A percentile compares a stretch with the other conserved stretches of the same genome.
Evolutionary conservation across 108 stramenopile genomes (phyloP).

Genomic region (Cylindrotheca fusiformis): DNA sequence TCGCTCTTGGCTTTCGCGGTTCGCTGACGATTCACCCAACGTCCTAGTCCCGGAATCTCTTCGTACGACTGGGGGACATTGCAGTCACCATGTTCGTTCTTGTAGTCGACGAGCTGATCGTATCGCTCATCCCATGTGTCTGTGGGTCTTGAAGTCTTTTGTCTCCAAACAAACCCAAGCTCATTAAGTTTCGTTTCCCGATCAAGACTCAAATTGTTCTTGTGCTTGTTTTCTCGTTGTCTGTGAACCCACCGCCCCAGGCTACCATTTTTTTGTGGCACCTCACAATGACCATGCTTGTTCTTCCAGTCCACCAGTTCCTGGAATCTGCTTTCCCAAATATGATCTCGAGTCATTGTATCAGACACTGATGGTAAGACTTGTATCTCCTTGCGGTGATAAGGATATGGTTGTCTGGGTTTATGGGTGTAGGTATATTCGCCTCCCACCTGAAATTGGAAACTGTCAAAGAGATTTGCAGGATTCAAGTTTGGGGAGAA

Average conservation of each 20-base stretch:
- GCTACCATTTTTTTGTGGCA: constrained; percentile 14
- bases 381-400: too few species aligned
- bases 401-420: too few species aligned
- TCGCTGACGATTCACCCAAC: neutral
- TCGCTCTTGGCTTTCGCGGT: neutral
- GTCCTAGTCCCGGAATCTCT: neutral
- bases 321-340: constrained; percentile 4
- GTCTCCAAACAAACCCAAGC: neutral
- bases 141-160: neutral
- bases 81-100: neutral
- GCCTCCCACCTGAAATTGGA: too few species aligned
- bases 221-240: constrained; percentile 11
- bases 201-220: neutral
- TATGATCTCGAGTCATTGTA: neutral
- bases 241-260: constrained; percentile 25
- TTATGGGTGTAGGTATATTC: too few species aligned
- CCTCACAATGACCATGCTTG: constrained; percentile 21
- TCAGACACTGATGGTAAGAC: too few species aligned
- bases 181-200: neutral
- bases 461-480: too few species aligned
- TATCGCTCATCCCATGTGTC: neutral
- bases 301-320: constrained; percentile 15
- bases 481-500: neutral
- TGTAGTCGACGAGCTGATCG: neutral
- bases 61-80: neutral